phyloP scores from a whole-genome alignment of 2,329 filamentous ascomycete species.

The Thielaviopsis populi region DNA sequence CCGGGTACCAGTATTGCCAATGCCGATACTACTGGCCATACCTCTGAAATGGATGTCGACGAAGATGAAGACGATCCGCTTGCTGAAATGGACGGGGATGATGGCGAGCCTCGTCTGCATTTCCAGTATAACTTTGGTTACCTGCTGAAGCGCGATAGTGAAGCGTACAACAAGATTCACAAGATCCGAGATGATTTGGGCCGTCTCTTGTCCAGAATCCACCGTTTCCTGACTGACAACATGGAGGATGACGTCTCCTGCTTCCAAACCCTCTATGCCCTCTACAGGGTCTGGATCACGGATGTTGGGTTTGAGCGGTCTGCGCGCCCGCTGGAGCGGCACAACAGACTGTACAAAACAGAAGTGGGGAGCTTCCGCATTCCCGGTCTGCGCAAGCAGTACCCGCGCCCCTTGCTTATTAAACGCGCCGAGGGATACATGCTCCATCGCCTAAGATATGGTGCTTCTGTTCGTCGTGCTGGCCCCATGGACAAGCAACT shows the following conservation, averaged over 20 bases:
- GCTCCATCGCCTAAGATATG: constrained; percentile 83
- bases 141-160: constrained; percentile 40
- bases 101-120: constrained; percentile 69
- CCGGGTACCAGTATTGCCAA: constrained; percentile 28
- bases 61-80: constrained; percentile 38
- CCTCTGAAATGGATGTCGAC: constrained; percentile 28
- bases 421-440: constrained; percentile 91
- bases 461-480: constrained; percentile 72
- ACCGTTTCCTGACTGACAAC: constrained; percentile 64
- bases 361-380: constrained; percentile 91
- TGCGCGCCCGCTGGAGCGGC: constrained; percentile 78
- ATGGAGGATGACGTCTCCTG: constrained; percentile 93
- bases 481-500: constrained; percentile 79
- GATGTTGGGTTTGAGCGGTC: constrained; percentile 94
- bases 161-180: constrained; percentile 63
- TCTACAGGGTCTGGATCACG: constrained; percentile 92
- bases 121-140: constrained; percentile 87
- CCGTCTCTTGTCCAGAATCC: constrained; percentile 64
- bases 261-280: constrained; percentile 83
- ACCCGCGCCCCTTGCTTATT: constrained; percentile 81
- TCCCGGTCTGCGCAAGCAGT: constrained; percentile 78
- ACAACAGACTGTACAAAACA: constrained; percentile 67
- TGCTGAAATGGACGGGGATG: constrained; percentile 49
- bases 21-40: constrained; percentile 33
- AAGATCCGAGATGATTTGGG: constrained; percentile 67